Conservation (phyloP, 139 green algal genomes). For the Nannochloris sp. region DNA sequence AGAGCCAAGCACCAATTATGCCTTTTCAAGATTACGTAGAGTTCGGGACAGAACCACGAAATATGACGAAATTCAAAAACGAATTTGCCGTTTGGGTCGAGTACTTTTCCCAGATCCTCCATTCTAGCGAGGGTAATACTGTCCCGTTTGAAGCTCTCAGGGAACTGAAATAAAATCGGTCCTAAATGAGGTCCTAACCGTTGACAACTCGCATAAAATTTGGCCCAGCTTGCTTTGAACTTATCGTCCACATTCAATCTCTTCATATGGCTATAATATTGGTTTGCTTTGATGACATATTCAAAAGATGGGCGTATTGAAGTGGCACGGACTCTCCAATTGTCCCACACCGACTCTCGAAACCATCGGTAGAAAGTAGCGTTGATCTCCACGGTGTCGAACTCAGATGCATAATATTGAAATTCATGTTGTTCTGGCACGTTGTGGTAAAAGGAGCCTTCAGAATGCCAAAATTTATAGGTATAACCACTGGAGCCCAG, state of each 20-base stretch:
- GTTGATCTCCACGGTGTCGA: slow-evolving; percentile 12
- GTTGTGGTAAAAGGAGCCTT: neutral
- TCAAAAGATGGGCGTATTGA: neutral
- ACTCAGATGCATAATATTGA: neutral
- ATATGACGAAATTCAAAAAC: slow-evolving; percentile 20
- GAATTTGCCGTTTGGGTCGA: neutral
- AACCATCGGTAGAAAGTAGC: slow-evolving; percentile 15
- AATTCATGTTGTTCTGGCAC: slow-evolving; percentile 9
- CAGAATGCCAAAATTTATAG: neutral
- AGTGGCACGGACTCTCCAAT: neutral
- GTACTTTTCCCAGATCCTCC: slow-evolving; percentile 1
- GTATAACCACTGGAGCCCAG: slow-evolving; percentile 8
- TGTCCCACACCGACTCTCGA: neutral
- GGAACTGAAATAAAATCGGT: slow-evolving; percentile 16
- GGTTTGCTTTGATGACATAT: slow-evolving; percentile 12
- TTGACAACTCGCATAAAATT: slow-evolving; percentile 14
- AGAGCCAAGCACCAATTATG: slow-evolving; percentile 21
- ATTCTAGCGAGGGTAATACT: neutral
- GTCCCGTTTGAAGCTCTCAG: neutral
- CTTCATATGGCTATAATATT: slow-evolving; percentile 16
- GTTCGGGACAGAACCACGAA: slow-evolving; percentile 12
- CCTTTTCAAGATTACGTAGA: slow-evolving; percentile 8
- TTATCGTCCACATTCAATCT: slow-evolving; percentile 7
- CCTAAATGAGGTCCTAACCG: slow-evolving; percentile 16
- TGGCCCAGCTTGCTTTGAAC: slow-evolving; percentile 8